Evolutionary conservation across 306 rosid genomes (phyloP), one percentile per base, ranked within the genome.

Genomic region (Pueraria montana): DNA sequence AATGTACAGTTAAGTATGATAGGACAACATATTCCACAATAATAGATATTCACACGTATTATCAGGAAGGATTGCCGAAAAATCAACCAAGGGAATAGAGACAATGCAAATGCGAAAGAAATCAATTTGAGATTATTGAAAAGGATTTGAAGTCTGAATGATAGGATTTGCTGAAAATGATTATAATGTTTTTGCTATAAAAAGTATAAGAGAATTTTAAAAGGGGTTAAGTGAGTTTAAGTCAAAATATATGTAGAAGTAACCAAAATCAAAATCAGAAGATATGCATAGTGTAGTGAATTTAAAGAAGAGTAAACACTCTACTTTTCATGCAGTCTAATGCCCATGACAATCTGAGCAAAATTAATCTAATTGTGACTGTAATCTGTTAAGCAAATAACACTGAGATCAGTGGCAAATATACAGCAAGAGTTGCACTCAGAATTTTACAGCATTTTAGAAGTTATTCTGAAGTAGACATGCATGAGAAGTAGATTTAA

Each of bases 401-500:
- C 17, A 48, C 4, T 30, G 23, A 63, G 36, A 74, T 20, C 46
- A 58, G 72, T 53, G 43, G 43, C 48, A n/a, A n/a, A n/a, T n/a
- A n/a, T n/a, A n/a, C n/a, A n/a, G n/a, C n/a, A 61, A 77, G 9
- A 84, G 52, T 32, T 58, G 45, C 34, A 38, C 66, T 11, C 48
- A 34, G 27, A 69, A 40, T 42, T 70, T 69, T 56, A 52, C 46
- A 30, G 61, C 55, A 48, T 14, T 56, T 46, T 32, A 79, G 66
- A 42, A 58, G 26, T 26, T 38, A 83, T 30, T 58, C 72, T 50
- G 74, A 46, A 61, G 23, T 40, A 45, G 72, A 52, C 50, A 83
- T 58, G 63, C 62, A 68, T 24, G 61, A 55, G 77, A 48, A 82
- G 34, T 11, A 52, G 50, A 74, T 21, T 81, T 66, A 78, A 76